Evolutionary conservation across 1,284 basidiomycete genomes (phyloP).

Genomic region (Erythrobasidium hasegawianum): DNA sequence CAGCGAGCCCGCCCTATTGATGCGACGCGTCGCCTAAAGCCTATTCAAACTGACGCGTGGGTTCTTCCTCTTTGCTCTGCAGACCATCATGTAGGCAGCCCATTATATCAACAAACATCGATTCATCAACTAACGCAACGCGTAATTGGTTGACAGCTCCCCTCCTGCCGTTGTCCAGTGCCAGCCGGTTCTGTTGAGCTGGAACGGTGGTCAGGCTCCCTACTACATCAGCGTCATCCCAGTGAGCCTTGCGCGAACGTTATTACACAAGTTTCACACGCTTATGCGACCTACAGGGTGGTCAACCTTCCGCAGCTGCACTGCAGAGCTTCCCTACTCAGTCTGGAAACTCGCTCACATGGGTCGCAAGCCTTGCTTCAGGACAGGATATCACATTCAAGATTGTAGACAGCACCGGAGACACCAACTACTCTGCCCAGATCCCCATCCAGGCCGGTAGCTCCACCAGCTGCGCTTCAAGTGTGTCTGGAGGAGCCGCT

Average conservation of each 20-base stretch:
- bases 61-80: not conserved
- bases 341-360: slow-evolving; percentile 41
- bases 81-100: slow-evolving; percentile 1
- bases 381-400: slow-evolving; percentile 44
- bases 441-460: slow-evolving; percentile 25
- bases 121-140: not conserved
- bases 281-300: slow-evolving; percentile 23
- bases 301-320: slow-evolving; percentile 41
- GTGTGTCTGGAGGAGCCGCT: not conserved
- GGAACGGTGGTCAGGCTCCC: slow-evolving; percentile 20
- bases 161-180: slow-evolving; percentile 37
- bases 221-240: slow-evolving; percentile 38
- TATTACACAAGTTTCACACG: not conserved
- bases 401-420: slow-evolving; percentile 43
- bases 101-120: not conserved
- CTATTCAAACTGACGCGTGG: not conserved
- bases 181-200: slow-evolving; percentile 15
- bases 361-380: slow-evolving; percentile 44
- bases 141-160: too few relatives aligned
- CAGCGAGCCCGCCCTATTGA: not conserved
- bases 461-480: slow-evolving; percentile 17
- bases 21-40: not conserved
- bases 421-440: slow-evolving; percentile 34
- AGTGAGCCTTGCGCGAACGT: not conserved
- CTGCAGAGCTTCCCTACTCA: slow-evolving; percentile 40